phyloP scores from a whole-genome alignment of 495 filamentous ascomycete genomes.

The Hyaloscypha bicolor region DNA sequence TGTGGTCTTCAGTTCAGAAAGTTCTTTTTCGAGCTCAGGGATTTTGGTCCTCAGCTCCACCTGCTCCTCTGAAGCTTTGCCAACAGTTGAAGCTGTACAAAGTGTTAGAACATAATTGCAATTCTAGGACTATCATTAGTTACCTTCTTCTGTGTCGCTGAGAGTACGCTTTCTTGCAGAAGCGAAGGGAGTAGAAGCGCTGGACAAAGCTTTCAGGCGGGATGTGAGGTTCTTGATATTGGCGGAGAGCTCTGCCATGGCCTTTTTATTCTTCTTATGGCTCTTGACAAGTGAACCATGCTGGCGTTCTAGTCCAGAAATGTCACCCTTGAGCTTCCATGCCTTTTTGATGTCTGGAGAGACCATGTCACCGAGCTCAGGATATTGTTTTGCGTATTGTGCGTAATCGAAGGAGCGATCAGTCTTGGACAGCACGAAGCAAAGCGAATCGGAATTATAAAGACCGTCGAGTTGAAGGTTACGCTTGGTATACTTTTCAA shows the following conservation, averaged over 20 bases:
- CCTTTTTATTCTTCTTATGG: background rate
- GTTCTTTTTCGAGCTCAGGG: background rate
- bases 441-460: constrained; percentile 9
- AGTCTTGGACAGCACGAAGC: constrained; percentile 21
- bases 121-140: background rate
- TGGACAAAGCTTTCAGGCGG: background rate
- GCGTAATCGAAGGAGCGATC: constrained; percentile 6
- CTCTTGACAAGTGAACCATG: background rate
- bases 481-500: constrained; percentile 16
- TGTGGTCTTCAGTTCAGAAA: background rate
- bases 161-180: background rate
- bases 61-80: background rate
- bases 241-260: background rate
- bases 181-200: background rate
- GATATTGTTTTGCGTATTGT: constrained; percentile 13
- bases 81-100: background rate
- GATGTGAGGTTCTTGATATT: background rate
- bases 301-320: background rate
- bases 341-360: background rate
- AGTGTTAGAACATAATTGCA: background rate
- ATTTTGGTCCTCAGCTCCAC: background rate
- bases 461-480: constrained; percentile 21
- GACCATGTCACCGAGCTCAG: background rate
- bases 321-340: background rate
- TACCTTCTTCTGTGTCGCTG: background rate